Evolutionary conservation across 1,284 basidiomycete species (phyloP).

Genomic region (Rhizoctonia solani): DNA sequence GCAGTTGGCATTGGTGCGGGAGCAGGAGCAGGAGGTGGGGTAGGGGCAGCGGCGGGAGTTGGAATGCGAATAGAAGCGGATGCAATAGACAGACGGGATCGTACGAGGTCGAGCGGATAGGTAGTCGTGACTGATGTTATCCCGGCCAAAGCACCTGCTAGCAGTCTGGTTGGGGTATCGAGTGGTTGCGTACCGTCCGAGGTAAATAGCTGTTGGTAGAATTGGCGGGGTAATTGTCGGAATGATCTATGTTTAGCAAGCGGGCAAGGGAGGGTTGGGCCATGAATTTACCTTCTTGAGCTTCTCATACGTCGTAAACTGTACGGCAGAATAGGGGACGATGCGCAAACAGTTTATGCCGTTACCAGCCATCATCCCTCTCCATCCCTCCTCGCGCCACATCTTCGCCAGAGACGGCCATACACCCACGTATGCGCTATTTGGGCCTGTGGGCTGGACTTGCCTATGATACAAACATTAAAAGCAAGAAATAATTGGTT

Average conservation of each 20-base stretch:
- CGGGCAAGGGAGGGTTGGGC: slow-evolving; percentile 40
- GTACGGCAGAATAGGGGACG: slow-evolving; percentile 80
- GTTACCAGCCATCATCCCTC: slow-evolving; percentile 82
- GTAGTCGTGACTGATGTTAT: slow-evolving; percentile 89
- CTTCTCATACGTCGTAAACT: slow-evolving; percentile 88
- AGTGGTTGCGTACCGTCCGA: slow-evolving; percentile 68
- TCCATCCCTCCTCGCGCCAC: slow-evolving; percentile 92
- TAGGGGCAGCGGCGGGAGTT: slow-evolving; percentile 35
- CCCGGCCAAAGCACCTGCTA: slow-evolving; percentile 86
- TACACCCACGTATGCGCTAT: slow-evolving; percentile 77
- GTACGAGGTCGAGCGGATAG: slow-evolving; percentile 91
- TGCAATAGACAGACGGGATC: slow-evolving; percentile 90
- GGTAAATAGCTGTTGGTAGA: slow-evolving; percentile 63
- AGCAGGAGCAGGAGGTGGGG: slow-evolving; percentile 48
- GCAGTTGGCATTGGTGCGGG: slow-evolving; percentile 43
- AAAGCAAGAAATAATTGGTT: not conserved
- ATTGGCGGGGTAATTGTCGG: slow-evolving; percentile 34
- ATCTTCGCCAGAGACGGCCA: slow-evolving; percentile 82
- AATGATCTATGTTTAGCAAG: not conserved
- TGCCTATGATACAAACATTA: slow-evolving; percentile 57
- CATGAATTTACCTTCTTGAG: slow-evolving; percentile 89
- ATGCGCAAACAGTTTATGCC: slow-evolving; percentile 81
- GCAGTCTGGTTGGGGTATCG: slow-evolving; percentile 80
- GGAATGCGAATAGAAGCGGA: slow-evolving; percentile 67
- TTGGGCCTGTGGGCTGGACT: slow-evolving; percentile 65